A percentile compares a stretch with the other conserved stretches of the same genome.
Evolutionary conservation across 176 grass and related monocot species (phyloP).

Genomic region (Elymus sibiricus): DNA sequence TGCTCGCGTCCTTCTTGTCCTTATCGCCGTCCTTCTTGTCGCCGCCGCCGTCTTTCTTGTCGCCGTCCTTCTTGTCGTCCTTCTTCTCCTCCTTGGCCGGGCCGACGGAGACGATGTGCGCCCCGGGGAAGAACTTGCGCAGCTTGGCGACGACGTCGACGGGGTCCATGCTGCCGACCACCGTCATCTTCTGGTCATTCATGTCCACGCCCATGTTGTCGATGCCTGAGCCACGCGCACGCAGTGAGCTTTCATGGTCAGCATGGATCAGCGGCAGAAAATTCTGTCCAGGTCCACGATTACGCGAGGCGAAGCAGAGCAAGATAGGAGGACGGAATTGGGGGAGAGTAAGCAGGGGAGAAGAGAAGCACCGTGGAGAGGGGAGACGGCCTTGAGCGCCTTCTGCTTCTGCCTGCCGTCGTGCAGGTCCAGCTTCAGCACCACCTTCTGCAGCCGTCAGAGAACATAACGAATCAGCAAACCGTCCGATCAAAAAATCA

Average conservation of each 20-base stretch:
- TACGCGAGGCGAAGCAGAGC: background rate
- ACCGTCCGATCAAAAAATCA: too few species aligned
- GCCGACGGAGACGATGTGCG: slow-evolving; percentile 46
- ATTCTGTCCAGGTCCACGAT: background rate
- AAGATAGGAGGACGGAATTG: too few species aligned
- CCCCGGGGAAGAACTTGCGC: slow-evolving; percentile 35
- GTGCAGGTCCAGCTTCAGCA: slow-evolving; percentile 84
- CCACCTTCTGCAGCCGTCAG: slow-evolving; percentile 42
- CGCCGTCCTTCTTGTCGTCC: slow-evolving; percentile 38
- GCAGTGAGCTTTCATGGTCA: background rate
- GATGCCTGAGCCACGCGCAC: slow-evolving; percentile 38
- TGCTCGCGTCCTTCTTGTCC: slow-evolving; percentile 22
- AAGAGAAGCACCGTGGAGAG: slow-evolving; percentile 36
- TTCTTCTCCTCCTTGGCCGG: slow-evolving; percentile 74
- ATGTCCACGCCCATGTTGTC: slow-evolving; percentile 63
- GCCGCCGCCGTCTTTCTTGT: background rate
- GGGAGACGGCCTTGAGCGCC: slow-evolving; percentile 71
- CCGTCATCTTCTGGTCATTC: slow-evolving; percentile 64
- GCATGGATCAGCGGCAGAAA: background rate
- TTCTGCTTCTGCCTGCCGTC: slow-evolving; percentile 78
- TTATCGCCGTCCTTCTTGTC: slow-evolving; percentile 8
- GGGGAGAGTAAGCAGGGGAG: background rate
- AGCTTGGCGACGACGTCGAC: slow-evolving; percentile 49
- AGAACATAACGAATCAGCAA: background rate
- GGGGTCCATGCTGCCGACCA: slow-evolving; percentile 59